Conservation (phyloP, 495 filamentous ascomycete species). For the Trichoderma gamsii region DNA sequence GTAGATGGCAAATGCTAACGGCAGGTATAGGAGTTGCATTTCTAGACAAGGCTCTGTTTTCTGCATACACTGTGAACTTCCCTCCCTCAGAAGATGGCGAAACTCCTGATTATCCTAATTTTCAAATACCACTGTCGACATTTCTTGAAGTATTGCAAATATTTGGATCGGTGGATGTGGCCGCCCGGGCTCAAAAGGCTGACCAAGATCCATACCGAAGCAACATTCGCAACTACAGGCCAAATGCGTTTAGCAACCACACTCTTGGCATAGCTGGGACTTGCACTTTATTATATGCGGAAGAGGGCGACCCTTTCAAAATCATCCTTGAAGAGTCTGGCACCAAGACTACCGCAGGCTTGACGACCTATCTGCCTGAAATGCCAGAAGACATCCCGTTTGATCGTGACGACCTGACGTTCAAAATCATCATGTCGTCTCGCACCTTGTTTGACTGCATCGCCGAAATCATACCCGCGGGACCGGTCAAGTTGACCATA, state of each 20-base stretch:
- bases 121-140: conserved; percentile 79
- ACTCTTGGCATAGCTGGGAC: conserved; percentile 71
- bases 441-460: conserved; percentile 80
- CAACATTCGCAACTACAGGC: conserved; percentile 49
- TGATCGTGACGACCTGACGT: conserved; percentile 65
- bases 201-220: conserved; percentile 47
- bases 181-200: conserved; percentile 45
- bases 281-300: conserved; percentile 71
- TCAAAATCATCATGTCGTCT: conserved; percentile 93
- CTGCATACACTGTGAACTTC: conserved; percentile 59
- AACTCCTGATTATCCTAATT: conserved; percentile 42
- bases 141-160: conserved; percentile 93
- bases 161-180: conserved; percentile 70
- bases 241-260: conserved; percentile 69
- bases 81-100: conserved; percentile 34
- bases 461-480: conserved; percentile 69
- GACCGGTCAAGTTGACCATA: conserved; percentile 55
- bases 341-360: conserved; percentile 85
- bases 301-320: conserved; percentile 66
- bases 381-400: conserved; percentile 71
- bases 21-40: conserved; percentile 60
- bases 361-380: conserved; percentile 81
- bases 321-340: conserved; percentile 75
- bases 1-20: conserved; percentile 14
- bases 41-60: conserved; percentile 80